Base-by-base conservation (phyloP, 176 grass and related monocot genomes). In the Aegilops longissima region DNA sequence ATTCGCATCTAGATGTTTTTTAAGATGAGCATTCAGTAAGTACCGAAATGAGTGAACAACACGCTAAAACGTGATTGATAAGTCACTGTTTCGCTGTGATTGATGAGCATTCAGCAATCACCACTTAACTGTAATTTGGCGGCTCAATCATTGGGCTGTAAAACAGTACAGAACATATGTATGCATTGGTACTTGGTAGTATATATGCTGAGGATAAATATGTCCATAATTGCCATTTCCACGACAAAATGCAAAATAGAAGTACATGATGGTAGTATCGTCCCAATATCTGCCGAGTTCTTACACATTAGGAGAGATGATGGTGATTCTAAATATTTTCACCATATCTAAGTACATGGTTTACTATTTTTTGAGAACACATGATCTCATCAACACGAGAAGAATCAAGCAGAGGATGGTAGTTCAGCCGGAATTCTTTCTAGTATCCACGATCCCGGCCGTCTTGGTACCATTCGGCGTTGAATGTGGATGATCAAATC, bases 271-370 rank as follows among this genome's bases (percentile, higher is more conserved):
- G 77, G 71, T 85, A 81, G 70, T 85, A 88, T 82, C 39, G 29
- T 63, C 9, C 23, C 51, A 85, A 77, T 54, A 71, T 72, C 61
- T 54, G 18, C 85, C 77, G 14, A 61, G 44, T 14, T 81, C 62
- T 70, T 85, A 64, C 77, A 88, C 70, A 85, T 25, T 18, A 36
- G 82, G 71, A 71, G 83, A 56, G 73, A 54, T 54, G 18, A 85
- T 85, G 90, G 86, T 65, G 86, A 78, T 82, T 88, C 70, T 77
- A 91, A 91, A 91, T 88, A 91, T 88, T 88, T 85, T 83, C 90
- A 77, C 86, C 90, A 91, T 88, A 71, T 91, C 85, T 77, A 85
- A 84, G 52, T 77, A 77, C 82, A 81, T 64, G 68, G 52, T 69
- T 86, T 88, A 91, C 70, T 81, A 66, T 8, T 77, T 76, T 9